Evolutionary conservation across 1,139 yeast species (phyloP).

Genomic region (Debaryomyces robertsiae): DNA sequence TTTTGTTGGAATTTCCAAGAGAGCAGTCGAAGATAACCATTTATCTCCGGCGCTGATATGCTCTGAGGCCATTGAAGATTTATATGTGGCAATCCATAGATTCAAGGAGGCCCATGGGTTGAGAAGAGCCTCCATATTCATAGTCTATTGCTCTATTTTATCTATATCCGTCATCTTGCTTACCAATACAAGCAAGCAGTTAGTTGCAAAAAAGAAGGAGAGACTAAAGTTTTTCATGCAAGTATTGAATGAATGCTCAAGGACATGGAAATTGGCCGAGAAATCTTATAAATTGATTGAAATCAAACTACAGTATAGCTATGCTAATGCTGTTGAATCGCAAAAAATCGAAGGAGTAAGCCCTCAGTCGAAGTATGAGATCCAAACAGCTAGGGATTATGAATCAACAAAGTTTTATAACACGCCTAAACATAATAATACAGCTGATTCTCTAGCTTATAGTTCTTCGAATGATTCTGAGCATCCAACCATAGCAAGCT

Average conservation of each 20-base stretch:
- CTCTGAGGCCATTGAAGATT: slow-evolving; percentile 44
- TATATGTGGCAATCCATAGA: slow-evolving; percentile 39
- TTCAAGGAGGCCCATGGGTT: slow-evolving; percentile 45
- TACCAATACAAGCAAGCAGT: slow-evolving; percentile 33
- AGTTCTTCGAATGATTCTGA: background rate
- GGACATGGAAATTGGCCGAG: slow-evolving; percentile 53
- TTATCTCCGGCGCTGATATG: slow-evolving; percentile 40
- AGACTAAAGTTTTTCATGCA: slow-evolving; percentile 42
- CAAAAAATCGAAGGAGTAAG: background rate
- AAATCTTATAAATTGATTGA: slow-evolving; percentile 47
- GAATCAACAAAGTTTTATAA: background rate
- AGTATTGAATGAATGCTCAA: slow-evolving; percentile 40
- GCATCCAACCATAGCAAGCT: background rate
- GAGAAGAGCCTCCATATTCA: slow-evolving; percentile 46
- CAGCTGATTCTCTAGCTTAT: background rate
- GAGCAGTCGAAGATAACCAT: slow-evolving; percentile 14
- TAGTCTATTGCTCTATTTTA: slow-evolving; percentile 51
- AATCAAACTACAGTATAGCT: slow-evolving; percentile 30
- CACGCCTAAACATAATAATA: background rate
- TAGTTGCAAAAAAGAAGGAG: slow-evolving; percentile 27
- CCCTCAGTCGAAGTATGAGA: background rate
- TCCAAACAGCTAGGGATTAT: background rate
- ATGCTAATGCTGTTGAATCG: slow-evolving; percentile 15
- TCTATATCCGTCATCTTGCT: slow-evolving; percentile 48
- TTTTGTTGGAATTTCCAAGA: slow-evolving; percentile 42